Percentiles rank a stretch among this genome's conserved stretches.
Conservation (phyloP, 192 early-diverging fungal species). For the Chytriomyces sp. region DNA sequence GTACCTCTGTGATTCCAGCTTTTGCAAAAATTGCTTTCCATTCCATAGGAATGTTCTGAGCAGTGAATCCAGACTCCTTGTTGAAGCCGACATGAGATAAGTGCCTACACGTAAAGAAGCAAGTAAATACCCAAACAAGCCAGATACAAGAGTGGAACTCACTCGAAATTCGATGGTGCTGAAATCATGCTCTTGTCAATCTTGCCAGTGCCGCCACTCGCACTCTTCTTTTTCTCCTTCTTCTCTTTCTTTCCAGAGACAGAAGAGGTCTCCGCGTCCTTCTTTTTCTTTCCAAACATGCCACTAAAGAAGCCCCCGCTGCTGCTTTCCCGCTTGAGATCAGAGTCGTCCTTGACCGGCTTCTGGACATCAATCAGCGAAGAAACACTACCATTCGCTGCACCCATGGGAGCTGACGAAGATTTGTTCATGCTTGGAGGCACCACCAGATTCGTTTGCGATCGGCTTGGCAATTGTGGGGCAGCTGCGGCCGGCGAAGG, state of each 20-base stretch:
- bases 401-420: conserved; percentile 14
- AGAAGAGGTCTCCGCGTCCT: neutral
- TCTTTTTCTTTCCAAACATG: conserved; percentile 26
- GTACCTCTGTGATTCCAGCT: conserved; percentile 57
- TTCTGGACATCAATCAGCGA: neutral
- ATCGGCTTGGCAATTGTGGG: neutral
- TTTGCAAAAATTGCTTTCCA: conserved; percentile 59
- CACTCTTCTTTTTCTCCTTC: conserved; percentile 20
- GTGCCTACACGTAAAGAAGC: conserved; percentile 32
- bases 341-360: conserved; percentile 12
- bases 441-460: conserved; percentile 1
- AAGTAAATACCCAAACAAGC: neutral
- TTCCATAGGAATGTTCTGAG: conserved; percentile 56
- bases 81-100: conserved; percentile 56
- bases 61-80: conserved; percentile 49
- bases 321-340: conserved; percentile 2
- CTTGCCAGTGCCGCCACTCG: conserved; percentile 18
- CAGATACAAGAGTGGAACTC: conserved; percentile 6
- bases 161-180: conserved; percentile 51
- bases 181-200: conserved; percentile 54
- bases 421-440: conserved; percentile 18
- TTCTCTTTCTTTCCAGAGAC: conserved; percentile 25
- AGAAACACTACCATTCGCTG: neutral
- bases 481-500: neutral
- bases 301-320: conserved; percentile 11